phyloP scores from a whole-genome alignment of 371 early-diverging fungal species.

The Circinella minor region DNA sequence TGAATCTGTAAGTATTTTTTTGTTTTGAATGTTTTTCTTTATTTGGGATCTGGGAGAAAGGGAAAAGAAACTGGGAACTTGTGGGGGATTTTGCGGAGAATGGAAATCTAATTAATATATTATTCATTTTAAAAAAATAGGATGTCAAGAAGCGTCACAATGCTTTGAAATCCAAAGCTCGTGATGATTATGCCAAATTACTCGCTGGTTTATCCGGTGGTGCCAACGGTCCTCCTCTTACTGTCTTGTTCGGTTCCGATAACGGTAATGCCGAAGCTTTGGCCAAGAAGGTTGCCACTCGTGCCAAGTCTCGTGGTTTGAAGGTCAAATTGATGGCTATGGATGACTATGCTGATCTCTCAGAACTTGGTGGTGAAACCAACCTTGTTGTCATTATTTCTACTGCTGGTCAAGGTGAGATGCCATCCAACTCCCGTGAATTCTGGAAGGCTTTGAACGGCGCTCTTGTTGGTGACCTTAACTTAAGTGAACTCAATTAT shows the following conservation, averaged over 20 bases:
- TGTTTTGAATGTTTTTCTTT: slow-evolving; percentile 1
- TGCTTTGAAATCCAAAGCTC: slow-evolving; percentile 54
- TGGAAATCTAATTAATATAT: too few relatives aligned
- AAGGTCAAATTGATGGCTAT: slow-evolving; percentile 74
- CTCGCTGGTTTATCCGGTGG: slow-evolving; percentile 65
- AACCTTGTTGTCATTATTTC: slow-evolving; percentile 79
- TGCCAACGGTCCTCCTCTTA: slow-evolving; percentile 78
- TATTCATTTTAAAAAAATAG: slow-evolving; percentile 21
- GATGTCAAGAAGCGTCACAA: slow-evolving; percentile 58
- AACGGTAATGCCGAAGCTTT: slow-evolving; percentile 86
- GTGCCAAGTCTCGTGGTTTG: slow-evolving; percentile 81
- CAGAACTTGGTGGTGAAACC: slow-evolving; percentile 77
- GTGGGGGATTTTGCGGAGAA: too few relatives aligned
- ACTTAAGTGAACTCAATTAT: slow-evolving; percentile 70
- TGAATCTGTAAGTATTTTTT: slow-evolving; percentile 43
- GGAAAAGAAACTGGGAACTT: too few relatives aligned
- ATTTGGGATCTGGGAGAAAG: too few relatives aligned
- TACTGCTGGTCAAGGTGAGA: slow-evolving; percentile 96
- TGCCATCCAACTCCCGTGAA: slow-evolving; percentile 88
- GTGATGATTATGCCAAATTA: slow-evolving; percentile 72
- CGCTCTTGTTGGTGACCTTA: slow-evolving; percentile 61
- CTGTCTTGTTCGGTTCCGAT: slow-evolving; percentile 91
- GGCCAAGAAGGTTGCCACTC: slow-evolving; percentile 81
- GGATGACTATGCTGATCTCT: slow-evolving; percentile 79
- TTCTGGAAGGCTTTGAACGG: slow-evolving; percentile 79